Conservation (phyloP, 139 green algal genomes). For the Tetradesmus lagerheimii region DNA sequence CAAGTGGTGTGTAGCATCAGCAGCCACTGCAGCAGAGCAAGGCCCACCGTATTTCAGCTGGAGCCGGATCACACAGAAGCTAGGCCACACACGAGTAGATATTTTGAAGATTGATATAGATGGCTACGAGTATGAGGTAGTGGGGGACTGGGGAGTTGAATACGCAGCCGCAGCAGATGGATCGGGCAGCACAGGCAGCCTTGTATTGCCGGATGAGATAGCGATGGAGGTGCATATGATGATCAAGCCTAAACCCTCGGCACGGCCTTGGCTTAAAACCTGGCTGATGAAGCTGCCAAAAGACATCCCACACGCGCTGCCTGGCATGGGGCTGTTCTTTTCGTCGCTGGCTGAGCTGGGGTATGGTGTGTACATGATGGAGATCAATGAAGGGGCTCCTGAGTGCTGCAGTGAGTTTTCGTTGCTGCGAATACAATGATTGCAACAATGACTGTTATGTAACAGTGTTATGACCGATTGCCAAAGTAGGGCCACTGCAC, state of each 20-base stretch:
- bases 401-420: background rate
- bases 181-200: background rate
- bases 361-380: background rate
- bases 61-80: background rate
- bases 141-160: background rate
- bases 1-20: constrained; percentile 6
- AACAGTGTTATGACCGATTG: background rate
- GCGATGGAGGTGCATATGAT: background rate
- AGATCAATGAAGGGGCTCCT: background rate
- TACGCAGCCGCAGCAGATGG: background rate
- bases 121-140: background rate
- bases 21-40: background rate
- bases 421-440: background rate
- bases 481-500: too few species aligned
- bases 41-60: background rate
- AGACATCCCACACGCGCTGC: background rate
- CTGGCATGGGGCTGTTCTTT: background rate
- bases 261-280: background rate
- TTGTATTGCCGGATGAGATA: background rate
- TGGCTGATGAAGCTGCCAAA: background rate
- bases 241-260: background rate
- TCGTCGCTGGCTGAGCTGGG: constrained; percentile 7
- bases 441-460: background rate
- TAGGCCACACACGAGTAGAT: background rate
- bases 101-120: constrained; percentile 24